These are phyloP conservation scores for Nannochloropsis salina DNA, from an alignment of 108 stramenopile genomes.

Conservation along the genomic window DNA sequence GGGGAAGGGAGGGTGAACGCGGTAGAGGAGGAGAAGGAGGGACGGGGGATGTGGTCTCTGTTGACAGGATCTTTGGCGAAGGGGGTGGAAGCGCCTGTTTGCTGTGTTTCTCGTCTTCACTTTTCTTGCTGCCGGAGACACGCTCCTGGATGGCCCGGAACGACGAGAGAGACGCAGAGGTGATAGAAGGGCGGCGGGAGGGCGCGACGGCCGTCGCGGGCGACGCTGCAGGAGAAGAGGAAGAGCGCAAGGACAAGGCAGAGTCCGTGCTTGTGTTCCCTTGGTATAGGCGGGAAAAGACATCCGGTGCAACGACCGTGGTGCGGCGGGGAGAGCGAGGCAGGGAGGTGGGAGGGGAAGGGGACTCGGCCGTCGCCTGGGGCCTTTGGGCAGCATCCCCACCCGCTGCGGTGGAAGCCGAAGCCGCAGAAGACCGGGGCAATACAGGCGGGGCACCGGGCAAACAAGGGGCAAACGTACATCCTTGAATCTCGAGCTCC, in stretches of 20 bases:
- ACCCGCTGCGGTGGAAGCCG: background rate
- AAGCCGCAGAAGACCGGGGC: background rate
- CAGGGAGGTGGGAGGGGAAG: background rate
- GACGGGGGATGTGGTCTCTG: background rate
- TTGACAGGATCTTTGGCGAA: background rate
- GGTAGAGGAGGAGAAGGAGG: background rate
- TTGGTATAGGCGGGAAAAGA: too few species aligned
- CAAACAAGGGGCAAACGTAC: background rate
- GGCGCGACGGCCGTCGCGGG: background rate
- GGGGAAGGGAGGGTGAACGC: background rate
- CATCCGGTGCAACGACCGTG: background rate
- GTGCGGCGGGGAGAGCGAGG: background rate
- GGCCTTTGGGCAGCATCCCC: background rate
- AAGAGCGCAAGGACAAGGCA: background rate
- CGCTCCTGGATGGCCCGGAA: too few species aligned
- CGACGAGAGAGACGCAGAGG: too few species aligned
- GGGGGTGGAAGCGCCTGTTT: background rate
- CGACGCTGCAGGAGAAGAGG: background rate
- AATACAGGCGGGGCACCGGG: background rate
- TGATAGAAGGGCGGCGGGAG: too few species aligned
- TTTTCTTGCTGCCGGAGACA: background rate
- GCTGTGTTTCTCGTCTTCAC: background rate
- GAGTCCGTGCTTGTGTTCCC: background rate
- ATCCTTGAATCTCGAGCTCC: background rate
- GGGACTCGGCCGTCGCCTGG: background rate